A percentile compares a stretch with the other conserved stretches of the same genome.
Conservation (phyloP, 2,329 filamentous ascomycete species). For the Ilyonectria sp. region DNA sequence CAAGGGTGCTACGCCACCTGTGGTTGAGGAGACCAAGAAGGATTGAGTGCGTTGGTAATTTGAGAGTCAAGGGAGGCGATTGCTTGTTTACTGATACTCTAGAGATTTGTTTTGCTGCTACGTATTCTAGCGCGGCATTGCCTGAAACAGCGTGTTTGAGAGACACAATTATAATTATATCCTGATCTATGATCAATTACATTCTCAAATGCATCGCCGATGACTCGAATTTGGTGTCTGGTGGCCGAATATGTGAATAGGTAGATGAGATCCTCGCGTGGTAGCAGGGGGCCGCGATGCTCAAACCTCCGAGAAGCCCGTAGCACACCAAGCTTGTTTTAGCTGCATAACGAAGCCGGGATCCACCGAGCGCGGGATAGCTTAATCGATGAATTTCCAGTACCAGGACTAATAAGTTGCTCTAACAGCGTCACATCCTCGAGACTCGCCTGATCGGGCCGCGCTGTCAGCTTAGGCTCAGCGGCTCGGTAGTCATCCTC, state of each 20-base stretch:
- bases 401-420: neutral
- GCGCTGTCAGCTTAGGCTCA: neutral
- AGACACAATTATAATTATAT: neutral
- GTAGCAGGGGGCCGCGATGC: neutral
- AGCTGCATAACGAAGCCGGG: slow-evolving; percentile 2
- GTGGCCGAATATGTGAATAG: neutral
- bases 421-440: neutral
- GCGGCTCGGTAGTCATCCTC: neutral
- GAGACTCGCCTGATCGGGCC: neutral
- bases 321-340: slow-evolving; percentile 3
- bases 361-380: neutral
- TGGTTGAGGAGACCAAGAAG: slow-evolving; percentile 32
- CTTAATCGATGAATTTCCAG: neutral
- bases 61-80: neutral
- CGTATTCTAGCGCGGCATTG: neutral
- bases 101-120: neutral
- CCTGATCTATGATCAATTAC: neutral
- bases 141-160: neutral
- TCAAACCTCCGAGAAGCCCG: neutral
- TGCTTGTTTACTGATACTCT: neutral
- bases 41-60: slow-evolving; percentile 1
- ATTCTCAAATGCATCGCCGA: neutral
- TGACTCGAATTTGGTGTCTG: neutral
- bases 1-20: slow-evolving; percentile 13
- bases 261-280: neutral